A percentile compares a stretch with the other conserved stretches of the same genome.
Conservation (phyloP, 768 basidiomycete species). For the Mrakia blollopis region DNA sequence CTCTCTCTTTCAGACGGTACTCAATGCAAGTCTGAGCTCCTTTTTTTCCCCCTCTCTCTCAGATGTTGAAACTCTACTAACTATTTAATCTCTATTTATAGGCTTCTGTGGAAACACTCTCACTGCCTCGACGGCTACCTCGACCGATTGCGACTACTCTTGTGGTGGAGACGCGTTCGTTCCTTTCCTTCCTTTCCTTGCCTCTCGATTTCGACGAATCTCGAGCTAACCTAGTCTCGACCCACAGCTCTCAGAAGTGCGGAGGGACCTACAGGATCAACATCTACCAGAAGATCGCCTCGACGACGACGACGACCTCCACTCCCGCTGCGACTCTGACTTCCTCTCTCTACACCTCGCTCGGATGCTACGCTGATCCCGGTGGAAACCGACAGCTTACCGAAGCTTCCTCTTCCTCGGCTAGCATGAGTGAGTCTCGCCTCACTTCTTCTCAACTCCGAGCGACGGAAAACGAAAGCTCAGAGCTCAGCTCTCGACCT, state of each 20-base stretch:
- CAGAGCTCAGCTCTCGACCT: background rate
- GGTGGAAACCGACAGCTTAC: conserved; percentile 15
- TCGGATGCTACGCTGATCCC: conserved; percentile 10
- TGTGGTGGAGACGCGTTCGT: background rate
- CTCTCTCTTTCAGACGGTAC: background rate
- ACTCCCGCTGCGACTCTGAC: background rate
- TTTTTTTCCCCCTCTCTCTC: no score
- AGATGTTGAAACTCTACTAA: no score
- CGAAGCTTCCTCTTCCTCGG: background rate
- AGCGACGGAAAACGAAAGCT: background rate
- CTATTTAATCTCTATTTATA: no score
- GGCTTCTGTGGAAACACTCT: conserved; percentile 30
- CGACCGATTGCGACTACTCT: background rate
- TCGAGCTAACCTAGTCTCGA: background rate
- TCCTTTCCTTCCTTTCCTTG: background rate
- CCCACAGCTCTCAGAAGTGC: background rate
- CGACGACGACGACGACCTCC: background rate
- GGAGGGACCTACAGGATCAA: conserved; percentile 18
- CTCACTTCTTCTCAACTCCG: background rate
- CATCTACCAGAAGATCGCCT: conserved; percentile 11
- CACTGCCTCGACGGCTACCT: background rate
- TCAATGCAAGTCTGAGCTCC: background rate
- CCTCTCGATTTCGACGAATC: background rate
- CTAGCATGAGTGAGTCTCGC: background rate
- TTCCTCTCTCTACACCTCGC: background rate